Percentiles rank a stretch among this genome's conserved stretches.
These are phyloP conservation scores for Yamadazyma scolyti DNA, from an alignment of 805 yeast genomes.

Conservation along the genomic window DNA sequence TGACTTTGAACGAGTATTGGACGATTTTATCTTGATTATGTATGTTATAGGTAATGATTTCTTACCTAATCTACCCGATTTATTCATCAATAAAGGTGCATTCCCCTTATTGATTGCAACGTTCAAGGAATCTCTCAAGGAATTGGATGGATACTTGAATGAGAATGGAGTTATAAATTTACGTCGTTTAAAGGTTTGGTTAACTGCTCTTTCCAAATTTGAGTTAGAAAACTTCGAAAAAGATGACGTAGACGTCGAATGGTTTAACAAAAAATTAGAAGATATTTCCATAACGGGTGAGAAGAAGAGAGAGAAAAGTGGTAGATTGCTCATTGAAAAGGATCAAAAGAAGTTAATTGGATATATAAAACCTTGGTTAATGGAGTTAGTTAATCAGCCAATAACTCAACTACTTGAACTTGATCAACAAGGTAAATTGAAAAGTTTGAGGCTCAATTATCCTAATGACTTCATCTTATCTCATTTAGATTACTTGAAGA, in stretches of 20 bases:
- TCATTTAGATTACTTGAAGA: slow-evolving; percentile 59
- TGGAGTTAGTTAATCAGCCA: slow-evolving; percentile 28
- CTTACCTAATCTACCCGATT: slow-evolving; percentile 92
- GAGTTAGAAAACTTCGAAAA: slow-evolving; percentile 85
- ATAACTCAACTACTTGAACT: slow-evolving; percentile 31
- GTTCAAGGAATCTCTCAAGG: slow-evolving; percentile 74
- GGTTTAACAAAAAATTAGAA: slow-evolving; percentile 86
- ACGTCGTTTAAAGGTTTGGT: slow-evolving; percentile 67
- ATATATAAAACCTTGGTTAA: slow-evolving; percentile 47
- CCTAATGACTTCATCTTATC: slow-evolving; percentile 37
- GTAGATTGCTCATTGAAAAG: slow-evolving; percentile 60
- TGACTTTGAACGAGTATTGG: slow-evolving; percentile 84
- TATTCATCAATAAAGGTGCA: slow-evolving; percentile 92
- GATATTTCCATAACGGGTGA: slow-evolving; percentile 73
- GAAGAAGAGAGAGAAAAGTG: slow-evolving; percentile 59
- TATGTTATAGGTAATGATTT: slow-evolving; percentile 97
- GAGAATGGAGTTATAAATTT: slow-evolving; percentile 80
- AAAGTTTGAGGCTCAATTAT: slow-evolving; percentile 36
- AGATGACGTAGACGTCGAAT: slow-evolving; percentile 78
- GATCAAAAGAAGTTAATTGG: slow-evolving; percentile 77
- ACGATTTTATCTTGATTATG: slow-evolving; percentile 88
- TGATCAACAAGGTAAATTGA: slow-evolving; percentile 20
- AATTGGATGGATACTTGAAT: slow-evolving; percentile 79
- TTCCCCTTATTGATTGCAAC: slow-evolving; percentile 88
- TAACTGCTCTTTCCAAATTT: slow-evolving; percentile 69